Evolutionary conservation across 192 early-diverging fungal genomes (phyloP).

Genomic region (Coemansia sp.): DNA sequence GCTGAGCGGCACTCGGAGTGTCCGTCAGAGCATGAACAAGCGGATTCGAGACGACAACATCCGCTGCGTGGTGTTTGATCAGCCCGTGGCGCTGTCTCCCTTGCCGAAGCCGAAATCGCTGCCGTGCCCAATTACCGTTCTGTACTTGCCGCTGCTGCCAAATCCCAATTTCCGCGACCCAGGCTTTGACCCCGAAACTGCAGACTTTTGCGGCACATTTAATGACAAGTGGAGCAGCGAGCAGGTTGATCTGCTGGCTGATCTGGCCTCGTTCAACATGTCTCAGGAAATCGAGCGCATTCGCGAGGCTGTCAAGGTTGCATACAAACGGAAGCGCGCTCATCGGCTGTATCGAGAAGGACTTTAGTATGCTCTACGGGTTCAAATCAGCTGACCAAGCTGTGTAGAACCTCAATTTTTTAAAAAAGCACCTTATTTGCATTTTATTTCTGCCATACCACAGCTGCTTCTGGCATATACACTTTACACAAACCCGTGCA

Average conservation of each 20-base stretch:
- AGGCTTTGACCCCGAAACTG: conserved; percentile 63
- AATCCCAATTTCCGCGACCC: conserved; percentile 57
- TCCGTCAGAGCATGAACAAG: conserved; percentile 12
- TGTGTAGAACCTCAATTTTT: too few species aligned
- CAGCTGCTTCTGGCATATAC: too few species aligned
- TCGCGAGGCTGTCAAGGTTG: conserved; percentile 38
- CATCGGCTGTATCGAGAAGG: conserved; percentile 23
- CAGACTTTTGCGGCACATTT: conserved; percentile 63
- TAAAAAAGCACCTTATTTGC: too few species aligned
- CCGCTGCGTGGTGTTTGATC: conserved; percentile 55
- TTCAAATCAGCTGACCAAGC: too few species aligned
- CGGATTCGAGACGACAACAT: conserved; percentile 30
- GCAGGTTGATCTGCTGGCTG: conserved; percentile 61
- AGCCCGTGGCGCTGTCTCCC: conserved; percentile 32
- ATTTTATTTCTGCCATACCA: too few species aligned
- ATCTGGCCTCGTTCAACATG: conserved; percentile 59
- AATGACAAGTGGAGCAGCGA: conserved; percentile 68
- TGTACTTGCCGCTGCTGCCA: conserved; percentile 66
- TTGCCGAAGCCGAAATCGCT: background rate
- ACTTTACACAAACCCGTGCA: too few species aligned
- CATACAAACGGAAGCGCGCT: conserved; percentile 54
- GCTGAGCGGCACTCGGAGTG: conserved; percentile 27
- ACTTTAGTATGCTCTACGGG: background rate
- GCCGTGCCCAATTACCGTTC: conserved; percentile 34
- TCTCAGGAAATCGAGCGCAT: conserved; percentile 56